A percentile compares a stretch with the other conserved stretches of the same genome.
Conservation (phyloP, 2,329 filamentous ascomycete genomes). For the Diplodia sapinea region DNA sequence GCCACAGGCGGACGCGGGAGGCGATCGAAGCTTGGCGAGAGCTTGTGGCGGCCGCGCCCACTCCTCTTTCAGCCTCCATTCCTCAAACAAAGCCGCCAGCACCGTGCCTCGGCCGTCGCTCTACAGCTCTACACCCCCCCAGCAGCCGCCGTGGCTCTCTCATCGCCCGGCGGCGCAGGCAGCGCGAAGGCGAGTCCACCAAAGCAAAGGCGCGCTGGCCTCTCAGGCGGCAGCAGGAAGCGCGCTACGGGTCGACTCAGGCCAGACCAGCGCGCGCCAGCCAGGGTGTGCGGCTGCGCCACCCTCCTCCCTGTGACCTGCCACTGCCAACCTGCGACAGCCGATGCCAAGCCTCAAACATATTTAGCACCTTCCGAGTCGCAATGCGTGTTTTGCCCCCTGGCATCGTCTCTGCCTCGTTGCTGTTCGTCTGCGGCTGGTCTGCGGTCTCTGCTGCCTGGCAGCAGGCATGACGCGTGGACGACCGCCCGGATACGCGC, state of each 20-base stretch:
- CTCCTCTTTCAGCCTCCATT: not conserved
- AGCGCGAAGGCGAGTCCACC: not conserved
- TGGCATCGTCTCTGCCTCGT: not conserved
- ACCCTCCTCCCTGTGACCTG: not conserved
- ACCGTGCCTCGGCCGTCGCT: not conserved
- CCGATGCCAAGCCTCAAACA: not conserved
- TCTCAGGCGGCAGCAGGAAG: not conserved
- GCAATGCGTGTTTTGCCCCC: not conserved
- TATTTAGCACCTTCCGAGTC: not conserved
- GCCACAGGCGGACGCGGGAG: not conserved
- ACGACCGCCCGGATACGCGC: not conserved
- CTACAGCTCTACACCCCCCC: too few relatives aligned
- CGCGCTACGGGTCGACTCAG: not conserved
- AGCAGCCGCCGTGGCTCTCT: not conserved
- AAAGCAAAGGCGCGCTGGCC: not conserved
- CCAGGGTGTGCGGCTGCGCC: not conserved
- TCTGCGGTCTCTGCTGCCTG: not conserved
- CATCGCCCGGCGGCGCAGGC: too few relatives aligned
- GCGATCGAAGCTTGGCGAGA: slow-evolving; percentile 1
- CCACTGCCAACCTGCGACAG: not conserved
- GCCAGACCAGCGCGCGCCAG: not conserved
- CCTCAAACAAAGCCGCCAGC: too few relatives aligned
- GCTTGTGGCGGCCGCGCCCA: not conserved
- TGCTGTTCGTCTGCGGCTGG: too few relatives aligned
- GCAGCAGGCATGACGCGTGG: not conserved